Evolutionary conservation across 2,329 filamentous ascomycete species (phyloP), one percentile per base, ranked within the genome.

Genomic region (Dactylellina sp.): DNA sequence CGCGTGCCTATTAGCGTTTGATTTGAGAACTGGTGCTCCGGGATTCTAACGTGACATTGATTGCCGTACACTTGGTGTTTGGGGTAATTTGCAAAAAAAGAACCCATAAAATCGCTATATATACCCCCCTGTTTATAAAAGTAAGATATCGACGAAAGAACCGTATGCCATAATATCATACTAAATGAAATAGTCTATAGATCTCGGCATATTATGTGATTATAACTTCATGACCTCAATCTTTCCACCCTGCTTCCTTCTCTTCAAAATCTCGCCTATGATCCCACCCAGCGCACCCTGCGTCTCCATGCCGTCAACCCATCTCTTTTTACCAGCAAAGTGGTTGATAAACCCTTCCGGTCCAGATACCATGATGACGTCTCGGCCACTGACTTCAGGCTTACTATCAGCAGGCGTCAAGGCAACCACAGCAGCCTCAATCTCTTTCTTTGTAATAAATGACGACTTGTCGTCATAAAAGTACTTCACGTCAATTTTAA

Each of bases 341-440:
- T 90, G 86, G 46, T 87, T 86, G 40, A 98, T 86, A 81, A 98
- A 98, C 0, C 95, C 94, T 61, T 96, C 92, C 0, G 95, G 94
- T 0, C 95, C 95, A 0, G 93, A 96, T 0, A 98, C 87, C 64
- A 97, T 84, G n/a, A 97, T 83, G 18, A 97, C 80, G 71, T 88
- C 89, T 75, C 85, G 86, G 0, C 86, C 84, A 0, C 9, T 78
- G 77, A 4, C 77, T 78, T 9, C 40, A 39, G 76, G 72, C 44
- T 78, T 37, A 79, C 71, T 1, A 76, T 14, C 18, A 3, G 52
- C 52, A 80, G 79, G 60, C 12, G 35, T 22, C 12, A 93, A 81
- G 18, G 84, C 83, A 1, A 81, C 79, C 11, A 84, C 82, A n/a
- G 82, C 81, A 75, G 97, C 90, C 50, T 84, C 87, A 42, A 86